phyloP scores from a whole-genome alignment of 352 stramenopile species.

The Aphanomyces cochlioides region DNA sequence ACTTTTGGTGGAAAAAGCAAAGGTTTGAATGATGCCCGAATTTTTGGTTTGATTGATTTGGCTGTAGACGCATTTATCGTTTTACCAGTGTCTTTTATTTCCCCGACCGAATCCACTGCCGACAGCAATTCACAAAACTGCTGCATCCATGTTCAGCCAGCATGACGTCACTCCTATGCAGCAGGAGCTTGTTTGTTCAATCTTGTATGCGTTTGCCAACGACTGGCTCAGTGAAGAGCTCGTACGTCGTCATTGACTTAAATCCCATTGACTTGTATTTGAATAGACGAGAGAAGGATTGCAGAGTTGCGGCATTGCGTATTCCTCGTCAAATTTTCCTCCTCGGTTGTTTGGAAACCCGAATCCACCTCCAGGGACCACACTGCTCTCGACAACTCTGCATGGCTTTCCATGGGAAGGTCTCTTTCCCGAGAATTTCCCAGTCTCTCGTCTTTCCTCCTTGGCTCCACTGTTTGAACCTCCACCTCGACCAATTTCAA shows the following conservation, averaged over 20 bases:
- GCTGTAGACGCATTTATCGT: constrained; percentile 12
- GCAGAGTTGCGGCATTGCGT: background rate
- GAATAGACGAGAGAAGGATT: background rate
- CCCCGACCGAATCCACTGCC: constrained; percentile 1
- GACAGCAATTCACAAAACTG: background rate
- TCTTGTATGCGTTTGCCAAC: background rate
- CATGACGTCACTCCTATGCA: constrained; percentile 6
- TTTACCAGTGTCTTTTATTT: constrained; percentile 19
- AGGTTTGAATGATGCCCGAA: constrained; percentile 39
- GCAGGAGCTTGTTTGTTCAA: background rate
- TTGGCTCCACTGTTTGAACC: background rate
- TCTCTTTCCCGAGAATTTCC: constrained; percentile 48
- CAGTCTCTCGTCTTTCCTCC: constrained; percentile 34
- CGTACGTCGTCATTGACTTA: constrained; percentile 5
- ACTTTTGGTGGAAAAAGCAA: constrained; percentile 41
- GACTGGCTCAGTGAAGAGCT: background rate
- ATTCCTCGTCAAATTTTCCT: background rate
- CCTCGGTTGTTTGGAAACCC: background rate
- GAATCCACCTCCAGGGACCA: background rate
- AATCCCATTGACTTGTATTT: background rate
- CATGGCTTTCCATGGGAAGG: constrained; percentile 83
- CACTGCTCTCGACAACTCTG: constrained; percentile 32
- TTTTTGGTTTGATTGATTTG: background rate
- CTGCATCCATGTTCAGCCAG: background rate
- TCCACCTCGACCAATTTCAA: constrained; percentile 30